Conservation (phyloP, 164 flowering plant species). For the Nymphaea colorata region DNA sequence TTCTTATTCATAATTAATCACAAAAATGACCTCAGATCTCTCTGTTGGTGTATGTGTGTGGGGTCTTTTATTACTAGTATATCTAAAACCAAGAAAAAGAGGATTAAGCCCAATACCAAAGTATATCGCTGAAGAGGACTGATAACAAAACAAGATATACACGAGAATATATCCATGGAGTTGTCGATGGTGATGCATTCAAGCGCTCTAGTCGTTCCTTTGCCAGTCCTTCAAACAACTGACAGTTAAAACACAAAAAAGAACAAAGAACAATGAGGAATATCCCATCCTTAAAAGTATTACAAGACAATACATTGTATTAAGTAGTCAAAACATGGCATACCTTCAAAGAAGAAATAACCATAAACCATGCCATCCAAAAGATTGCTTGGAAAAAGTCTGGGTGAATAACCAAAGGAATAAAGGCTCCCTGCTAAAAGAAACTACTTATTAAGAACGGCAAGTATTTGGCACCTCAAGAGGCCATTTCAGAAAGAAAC, state of each 20-base stretch:
- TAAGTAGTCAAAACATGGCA: neutral
- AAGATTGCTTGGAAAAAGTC: conserved; percentile 57
- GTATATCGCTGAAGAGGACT: conserved; percentile 49
- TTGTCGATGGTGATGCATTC: conserved; percentile 91
- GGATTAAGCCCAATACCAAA: conserved; percentile 40
- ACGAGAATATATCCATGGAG: conserved; percentile 82
- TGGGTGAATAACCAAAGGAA: conserved; percentile 77
- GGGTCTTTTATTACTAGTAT: no score
- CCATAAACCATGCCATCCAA: conserved; percentile 80
- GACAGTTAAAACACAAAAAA: neutral
- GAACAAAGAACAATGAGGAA: neutral
- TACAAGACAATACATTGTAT: neutral
- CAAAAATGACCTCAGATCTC: no score
- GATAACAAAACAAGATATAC: conserved; percentile 67
- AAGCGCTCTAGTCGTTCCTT: conserved; percentile 88
- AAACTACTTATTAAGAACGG: neutral
- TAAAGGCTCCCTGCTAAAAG: conserved; percentile 63
- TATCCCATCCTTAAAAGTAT: neutral
- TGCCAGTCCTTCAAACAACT: conserved; percentile 96
- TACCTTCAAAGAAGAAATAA: conserved; percentile 86
- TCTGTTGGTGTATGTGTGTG: no score
- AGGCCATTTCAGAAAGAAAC: no score
- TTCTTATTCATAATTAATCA: no score
- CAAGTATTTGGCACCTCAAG: neutral
- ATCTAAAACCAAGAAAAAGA: neutral